phyloP scores from a whole-genome alignment of 371 early-diverging fungal genomes.

The Zancudomyces culisetae region DNA sequence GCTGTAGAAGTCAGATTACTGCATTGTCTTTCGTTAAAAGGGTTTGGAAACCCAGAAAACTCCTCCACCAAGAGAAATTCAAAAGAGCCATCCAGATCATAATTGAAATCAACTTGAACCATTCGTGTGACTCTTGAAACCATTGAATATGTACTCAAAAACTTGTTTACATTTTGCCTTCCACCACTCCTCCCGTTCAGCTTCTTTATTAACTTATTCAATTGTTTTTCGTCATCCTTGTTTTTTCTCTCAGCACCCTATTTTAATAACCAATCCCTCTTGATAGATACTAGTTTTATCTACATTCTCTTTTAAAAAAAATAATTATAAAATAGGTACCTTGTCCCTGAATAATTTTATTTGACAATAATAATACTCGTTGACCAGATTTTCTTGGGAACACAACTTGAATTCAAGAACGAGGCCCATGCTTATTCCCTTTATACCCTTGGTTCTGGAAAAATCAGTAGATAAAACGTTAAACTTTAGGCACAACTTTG shows the following conservation, averaged over 20 bases:
- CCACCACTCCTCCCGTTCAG: neutral
- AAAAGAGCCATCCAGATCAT: constrained; percentile 10
- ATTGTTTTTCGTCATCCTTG: constrained; percentile 21
- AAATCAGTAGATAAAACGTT: constrained; percentile 69
- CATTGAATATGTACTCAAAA: constrained; percentile 8
- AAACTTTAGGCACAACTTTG: constrained; percentile 49
- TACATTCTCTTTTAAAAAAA: neutral
- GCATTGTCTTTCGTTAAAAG: neutral
- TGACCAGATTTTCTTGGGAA: neutral
- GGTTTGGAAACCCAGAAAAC: constrained; percentile 7
- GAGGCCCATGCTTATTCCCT: constrained; percentile 56
- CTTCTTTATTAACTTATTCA: constrained; percentile 14
- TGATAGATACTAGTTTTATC: neutral
- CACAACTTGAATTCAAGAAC: constrained; percentile 27
- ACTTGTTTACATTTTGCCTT: constrained; percentile 10
- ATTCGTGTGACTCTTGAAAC: constrained; percentile 10
- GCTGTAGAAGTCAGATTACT: neutral
- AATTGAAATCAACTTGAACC: constrained; percentile 11
- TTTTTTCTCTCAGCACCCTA: constrained; percentile 23
- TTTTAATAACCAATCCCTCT: neutral
- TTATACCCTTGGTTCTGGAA: constrained; percentile 64
- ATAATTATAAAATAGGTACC: constrained; percentile 14
- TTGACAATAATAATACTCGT: constrained; percentile 38
- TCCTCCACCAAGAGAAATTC: constrained; percentile 8
- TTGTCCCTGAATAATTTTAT: constrained; percentile 64